These are phyloP conservation scores for Penicillium atrosanguineum DNA, from an alignment of 495 filamentous ascomycete species.

Conservation along the genomic window DNA sequence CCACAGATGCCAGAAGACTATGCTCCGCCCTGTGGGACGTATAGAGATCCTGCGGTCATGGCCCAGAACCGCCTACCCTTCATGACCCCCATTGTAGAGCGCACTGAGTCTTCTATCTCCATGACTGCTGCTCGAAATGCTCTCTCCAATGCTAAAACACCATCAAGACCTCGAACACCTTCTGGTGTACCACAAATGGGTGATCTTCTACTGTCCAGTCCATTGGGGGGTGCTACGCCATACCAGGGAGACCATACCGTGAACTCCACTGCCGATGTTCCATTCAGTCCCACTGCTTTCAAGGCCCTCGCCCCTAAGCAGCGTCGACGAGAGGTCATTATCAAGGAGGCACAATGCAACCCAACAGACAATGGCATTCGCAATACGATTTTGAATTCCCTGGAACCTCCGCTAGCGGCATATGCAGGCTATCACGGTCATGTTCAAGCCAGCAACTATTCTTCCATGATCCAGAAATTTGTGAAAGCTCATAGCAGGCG, in stretches of 20 bases:
- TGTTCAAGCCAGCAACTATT: constrained; percentile 54
- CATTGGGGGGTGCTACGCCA: constrained; percentile 27
- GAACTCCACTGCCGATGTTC: constrained; percentile 36
- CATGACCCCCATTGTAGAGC: constrained; percentile 98
- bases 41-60: constrained; percentile 68
- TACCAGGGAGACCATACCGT: constrained; percentile 28
- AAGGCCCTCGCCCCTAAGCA: constrained; percentile 32
- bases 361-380: constrained; percentile 75
- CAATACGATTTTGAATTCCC: constrained; percentile 65
- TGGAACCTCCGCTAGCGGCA: constrained; percentile 65
- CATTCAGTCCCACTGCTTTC: constrained; percentile 49
- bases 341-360: constrained; percentile 82
- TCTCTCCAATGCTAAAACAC: constrained; percentile 69
- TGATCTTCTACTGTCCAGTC: constrained; percentile 36
- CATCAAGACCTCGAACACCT: constrained; percentile 52
- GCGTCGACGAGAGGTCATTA: constrained; percentile 55
- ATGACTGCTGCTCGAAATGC: constrained; percentile 54
- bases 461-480: constrained; percentile 74
- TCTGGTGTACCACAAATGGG: constrained; percentile 30
- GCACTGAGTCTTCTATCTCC: constrained; percentile 80
- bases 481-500: constrained; percentile 64
- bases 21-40: constrained; percentile 68
- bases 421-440: constrained; percentile 80
- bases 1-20: constrained; percentile 83
- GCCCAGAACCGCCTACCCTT: constrained; percentile 89